Percentiles rank a stretch among this genome's conserved stretches.
These are phyloP conservation scores for Pneumocystis sp. DNA, from an alignment of 1,139 yeast genomes.

Conservation along the genomic window DNA sequence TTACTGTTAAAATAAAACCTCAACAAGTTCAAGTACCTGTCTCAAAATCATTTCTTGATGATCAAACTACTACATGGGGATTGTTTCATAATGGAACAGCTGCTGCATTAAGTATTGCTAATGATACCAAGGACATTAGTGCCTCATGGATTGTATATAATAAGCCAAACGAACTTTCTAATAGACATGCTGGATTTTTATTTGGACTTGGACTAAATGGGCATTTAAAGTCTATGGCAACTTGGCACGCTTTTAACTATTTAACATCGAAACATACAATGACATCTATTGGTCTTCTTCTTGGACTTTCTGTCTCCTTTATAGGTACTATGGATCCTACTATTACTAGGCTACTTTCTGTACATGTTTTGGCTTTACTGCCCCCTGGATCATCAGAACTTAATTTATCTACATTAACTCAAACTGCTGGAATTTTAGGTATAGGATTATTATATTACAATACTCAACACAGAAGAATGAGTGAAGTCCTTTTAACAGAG, in stretches of 20 bases:
- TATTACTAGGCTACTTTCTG: conserved; percentile 77
- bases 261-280: conserved; percentile 77
- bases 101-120: conserved; percentile 65
- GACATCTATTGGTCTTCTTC: conserved; percentile 70
- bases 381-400: conserved; percentile 86
- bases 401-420: conserved; percentile 70
- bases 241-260: conserved; percentile 93
- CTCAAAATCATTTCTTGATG: conserved; percentile 40
- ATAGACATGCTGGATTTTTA: conserved; percentile 92
- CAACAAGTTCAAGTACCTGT: conserved; percentile 48
- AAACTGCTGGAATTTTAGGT: conserved; percentile 83
- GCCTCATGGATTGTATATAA: conserved; percentile 91
- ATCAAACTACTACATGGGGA: conserved; percentile 58
- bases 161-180: conserved; percentile 51
- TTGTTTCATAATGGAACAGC: conserved; percentile 86
- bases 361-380: conserved; percentile 79
- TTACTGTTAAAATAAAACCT: conserved; percentile 53
- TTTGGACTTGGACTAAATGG: conserved; percentile 87
- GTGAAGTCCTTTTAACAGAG: conserved; percentile 61
- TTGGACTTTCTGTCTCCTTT: conserved; percentile 88
- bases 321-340: conserved; percentile 75
- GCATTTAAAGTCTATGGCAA: conserved; percentile 67
- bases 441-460: conserved; percentile 70
- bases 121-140: conserved; percentile 52
- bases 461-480: conserved; percentile 75